A percentile compares a stretch with the other conserved stretches of the same genome.
phyloP scores from a whole-genome alignment of 2,329 filamentous ascomycete species.

The Pseudogymnoascus sp. region DNA sequence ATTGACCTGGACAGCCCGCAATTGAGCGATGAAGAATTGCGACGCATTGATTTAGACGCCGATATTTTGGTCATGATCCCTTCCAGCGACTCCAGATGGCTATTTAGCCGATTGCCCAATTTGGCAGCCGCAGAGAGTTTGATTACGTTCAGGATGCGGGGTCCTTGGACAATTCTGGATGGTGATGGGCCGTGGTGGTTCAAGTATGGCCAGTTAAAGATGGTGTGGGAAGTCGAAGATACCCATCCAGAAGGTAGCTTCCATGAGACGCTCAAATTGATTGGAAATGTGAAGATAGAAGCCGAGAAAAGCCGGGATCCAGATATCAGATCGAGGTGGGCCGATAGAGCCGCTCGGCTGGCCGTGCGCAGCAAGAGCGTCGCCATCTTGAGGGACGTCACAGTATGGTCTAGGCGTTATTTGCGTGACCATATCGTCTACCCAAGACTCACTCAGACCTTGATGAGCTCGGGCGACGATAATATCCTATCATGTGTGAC shows the following conservation, averaged over 20 bases:
- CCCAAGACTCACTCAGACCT: not conserved
- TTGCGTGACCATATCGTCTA: not conserved
- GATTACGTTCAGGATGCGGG: not conserved
- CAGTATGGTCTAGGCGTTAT: not conserved
- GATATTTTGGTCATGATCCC: not conserved
- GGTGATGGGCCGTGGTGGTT: not conserved
- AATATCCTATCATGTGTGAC: not conserved
- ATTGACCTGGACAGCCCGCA: not conserved
- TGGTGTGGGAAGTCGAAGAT: not conserved
- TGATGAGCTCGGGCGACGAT: not conserved
- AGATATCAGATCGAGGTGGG: not conserved
- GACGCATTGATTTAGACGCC: not conserved
- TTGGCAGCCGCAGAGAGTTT: not conserved
- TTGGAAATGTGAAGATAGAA: not conserved
- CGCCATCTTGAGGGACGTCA: not conserved
- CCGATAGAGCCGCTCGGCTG: not conserved
- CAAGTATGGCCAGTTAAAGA: not conserved
- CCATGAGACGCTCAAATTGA: not conserved
- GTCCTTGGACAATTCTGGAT: not conserved
- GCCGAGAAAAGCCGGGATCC: not conserved
- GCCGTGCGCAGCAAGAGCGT: not conserved
- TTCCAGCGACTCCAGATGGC: not conserved
- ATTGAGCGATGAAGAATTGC: not conserved
- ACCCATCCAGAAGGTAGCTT: not conserved
- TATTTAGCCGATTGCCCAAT: not conserved